Base-by-base conservation (phyloP, 2,329 filamentous ascomycete species). In the Trichoderma gracile region DNA sequence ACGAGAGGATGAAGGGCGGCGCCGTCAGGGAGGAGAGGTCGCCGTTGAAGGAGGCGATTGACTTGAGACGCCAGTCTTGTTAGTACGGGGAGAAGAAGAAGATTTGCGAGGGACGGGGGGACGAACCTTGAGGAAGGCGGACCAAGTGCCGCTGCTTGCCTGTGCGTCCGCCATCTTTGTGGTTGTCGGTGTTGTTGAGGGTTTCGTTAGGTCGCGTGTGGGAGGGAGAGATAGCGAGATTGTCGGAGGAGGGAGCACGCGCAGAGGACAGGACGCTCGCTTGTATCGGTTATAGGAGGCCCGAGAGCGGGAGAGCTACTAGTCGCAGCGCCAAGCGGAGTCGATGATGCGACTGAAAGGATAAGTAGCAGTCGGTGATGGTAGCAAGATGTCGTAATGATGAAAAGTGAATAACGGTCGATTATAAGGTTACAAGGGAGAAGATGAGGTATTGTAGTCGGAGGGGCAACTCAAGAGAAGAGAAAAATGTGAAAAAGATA, bases 11-110 rank as follows among this genome's bases (percentile, higher is more conserved):
- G 73, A 93, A 94, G 19, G 91, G 91, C 62, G 91, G 91, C 45
- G 91, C 91, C 42, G 91, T 93, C 72, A 94, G 80, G 66, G 89
- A 92, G 40, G 90, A 89, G 65, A 93, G 84, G 76, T 94, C 91
- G 71, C 91, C 91, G 73, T 90, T 91, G 81, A 93, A 94, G 4
- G 89, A 91, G 60, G 89, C 88, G 73, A 93, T 90, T 54, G 90
- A 92, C 84, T 30, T 15, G 49, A 27, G 5, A 27, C 25, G 7
- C 5, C 3, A 6, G 8, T 30, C 47, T 38, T 14, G 57, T 65
- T 27, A 45, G 27, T 21, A 5, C 21, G 21, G 58, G 45, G 9
- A 27, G 25, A 27, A 27, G 25, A 27, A 27, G 2, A 27, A 27
- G 25, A 27, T 5, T 27, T 3, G 25, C 25, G 25, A 27, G 25